Percentiles rank a stretch among this genome's conserved stretches.
Evolutionary conservation across 768 basidiomycete species (phyloP).

Genomic region (Hebeloma cylindrosporum): DNA sequence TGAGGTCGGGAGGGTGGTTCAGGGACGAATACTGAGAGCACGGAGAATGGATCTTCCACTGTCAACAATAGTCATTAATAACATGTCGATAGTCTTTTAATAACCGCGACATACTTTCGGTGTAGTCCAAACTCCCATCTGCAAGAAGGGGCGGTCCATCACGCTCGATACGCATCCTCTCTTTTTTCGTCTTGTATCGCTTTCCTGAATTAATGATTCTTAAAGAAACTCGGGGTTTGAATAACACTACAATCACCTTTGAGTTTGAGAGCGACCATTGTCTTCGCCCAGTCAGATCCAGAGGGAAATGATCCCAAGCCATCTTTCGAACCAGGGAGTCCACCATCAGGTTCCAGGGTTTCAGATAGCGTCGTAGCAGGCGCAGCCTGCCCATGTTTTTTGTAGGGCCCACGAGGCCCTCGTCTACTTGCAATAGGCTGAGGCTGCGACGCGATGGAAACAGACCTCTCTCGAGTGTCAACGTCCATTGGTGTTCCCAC

Average conservation of each 20-base stretch:
- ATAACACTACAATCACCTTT: too few relatives aligned
- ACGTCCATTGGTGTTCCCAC: conserved; percentile 44
- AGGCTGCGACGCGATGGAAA: conserved; percentile 45
- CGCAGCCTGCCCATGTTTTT: conserved; percentile 37
- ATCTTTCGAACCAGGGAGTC: conserved; percentile 74
- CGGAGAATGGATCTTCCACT: conserved; percentile 81
- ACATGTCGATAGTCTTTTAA: background rate
- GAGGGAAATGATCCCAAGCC: conserved; percentile 73
- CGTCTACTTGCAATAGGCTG: conserved; percentile 40
- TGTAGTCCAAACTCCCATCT: conserved; percentile 82
- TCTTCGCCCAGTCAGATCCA: conserved; percentile 67
- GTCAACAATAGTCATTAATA: conserved; percentile 8
- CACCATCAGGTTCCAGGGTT: conserved; percentile 66
- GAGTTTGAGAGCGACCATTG: conserved; percentile 72
- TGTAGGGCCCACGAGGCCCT: conserved; percentile 53
- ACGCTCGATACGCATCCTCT: conserved; percentile 73
- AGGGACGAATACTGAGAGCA: conserved; percentile 62
- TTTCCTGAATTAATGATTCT: conserved; percentile 48
- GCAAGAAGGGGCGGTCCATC: conserved; percentile 66
- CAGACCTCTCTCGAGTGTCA: conserved; percentile 46
- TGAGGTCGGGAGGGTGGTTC: conserved; percentile 56
- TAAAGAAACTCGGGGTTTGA: background rate
- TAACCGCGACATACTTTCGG: conserved; percentile 57
- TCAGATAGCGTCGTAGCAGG: conserved; percentile 34
- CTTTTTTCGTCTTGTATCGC: conserved; percentile 79